Conservation (phyloP, 768 basidiomycete species). For the Mycena crocata region DNA sequence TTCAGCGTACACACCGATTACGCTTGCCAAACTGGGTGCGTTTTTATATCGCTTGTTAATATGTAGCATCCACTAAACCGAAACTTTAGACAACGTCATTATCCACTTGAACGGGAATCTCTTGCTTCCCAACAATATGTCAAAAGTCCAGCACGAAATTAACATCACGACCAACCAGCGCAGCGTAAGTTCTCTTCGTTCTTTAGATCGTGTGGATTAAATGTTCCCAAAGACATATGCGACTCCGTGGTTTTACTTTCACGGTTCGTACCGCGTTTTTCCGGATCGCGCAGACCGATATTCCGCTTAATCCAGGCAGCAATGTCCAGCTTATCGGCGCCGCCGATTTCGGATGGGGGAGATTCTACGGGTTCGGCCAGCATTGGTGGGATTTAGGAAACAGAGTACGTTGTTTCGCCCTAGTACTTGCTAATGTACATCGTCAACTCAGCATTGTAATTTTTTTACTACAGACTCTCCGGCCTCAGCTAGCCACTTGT, state of each 20-base stretch:
- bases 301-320: constrained; percentile 36
- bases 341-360: constrained; percentile 51
- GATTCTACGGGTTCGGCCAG: constrained; percentile 60
- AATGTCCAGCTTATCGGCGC: constrained; percentile 56
- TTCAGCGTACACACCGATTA: constrained; percentile 50
- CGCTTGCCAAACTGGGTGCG: constrained; percentile 47
- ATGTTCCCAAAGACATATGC: constrained; percentile 47
- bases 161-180: constrained; percentile 51
- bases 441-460: background rate
- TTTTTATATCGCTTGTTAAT: background rate
- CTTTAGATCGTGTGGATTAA: background rate
- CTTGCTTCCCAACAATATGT: constrained; percentile 55
- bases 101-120: constrained; percentile 57
- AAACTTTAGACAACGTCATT: constrained; percentile 51
- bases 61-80: background rate
- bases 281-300: background rate
- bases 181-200: constrained; percentile 41
- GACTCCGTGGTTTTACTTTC: constrained; percentile 59
- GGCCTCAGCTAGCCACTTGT: constrained; percentile 62
- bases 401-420: constrained; percentile 41
- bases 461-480: constrained; percentile 42
- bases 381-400: constrained; percentile 63
- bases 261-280: constrained; percentile 16
- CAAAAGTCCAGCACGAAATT: constrained; percentile 53
- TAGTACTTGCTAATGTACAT: background rate